These are phyloP conservation scores for Pythium scleroteichum DNA, from an alignment of 352 stramenopile species.

Conservation along the genomic window DNA sequence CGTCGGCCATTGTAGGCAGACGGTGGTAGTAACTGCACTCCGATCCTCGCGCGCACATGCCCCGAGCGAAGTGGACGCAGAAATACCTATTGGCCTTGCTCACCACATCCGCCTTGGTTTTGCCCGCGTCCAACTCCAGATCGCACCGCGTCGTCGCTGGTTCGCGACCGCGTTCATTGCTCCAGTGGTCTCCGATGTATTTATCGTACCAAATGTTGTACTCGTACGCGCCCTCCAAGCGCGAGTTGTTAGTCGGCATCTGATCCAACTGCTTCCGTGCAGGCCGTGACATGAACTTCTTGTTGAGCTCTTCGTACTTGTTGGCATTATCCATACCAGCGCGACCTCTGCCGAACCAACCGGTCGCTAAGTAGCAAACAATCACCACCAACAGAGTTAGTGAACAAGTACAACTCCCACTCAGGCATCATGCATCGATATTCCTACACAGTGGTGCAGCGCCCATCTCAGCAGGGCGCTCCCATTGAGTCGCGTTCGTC, in stretches of 20 bases:
- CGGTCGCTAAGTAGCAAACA: constrained; percentile 55
- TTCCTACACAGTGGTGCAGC: constrained; percentile 70
- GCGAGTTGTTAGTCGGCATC: constrained; percentile 83
- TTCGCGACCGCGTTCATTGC: constrained; percentile 81
- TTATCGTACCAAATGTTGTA: constrained; percentile 97
- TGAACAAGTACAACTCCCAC: not conserved
- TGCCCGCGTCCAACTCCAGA: constrained; percentile 84
- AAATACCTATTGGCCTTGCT: constrained; percentile 89
- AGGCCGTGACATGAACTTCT: constrained; percentile 77
- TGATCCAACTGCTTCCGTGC: constrained; percentile 91
- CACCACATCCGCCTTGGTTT: constrained; percentile 90
- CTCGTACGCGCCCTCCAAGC: constrained; percentile 90
- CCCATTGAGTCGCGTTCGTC: constrained; percentile 89
- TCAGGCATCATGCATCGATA: not conserved
- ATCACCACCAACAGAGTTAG: constrained; percentile 1
- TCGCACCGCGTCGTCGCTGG: constrained; percentile 86
- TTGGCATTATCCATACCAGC: constrained; percentile 66
- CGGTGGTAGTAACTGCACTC: constrained; percentile 94
- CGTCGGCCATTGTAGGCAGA: constrained; percentile 74
- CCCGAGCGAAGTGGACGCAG: constrained; percentile 92
- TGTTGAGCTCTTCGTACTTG: constrained; percentile 86
- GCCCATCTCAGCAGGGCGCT: constrained; percentile 89
- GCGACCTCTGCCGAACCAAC: constrained; percentile 93
- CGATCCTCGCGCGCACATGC: constrained; percentile 84
- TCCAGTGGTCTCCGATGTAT: constrained; percentile 91